Base-by-base conservation (phyloP, 106 monocot genomes). In the Allium sativum region DNA sequence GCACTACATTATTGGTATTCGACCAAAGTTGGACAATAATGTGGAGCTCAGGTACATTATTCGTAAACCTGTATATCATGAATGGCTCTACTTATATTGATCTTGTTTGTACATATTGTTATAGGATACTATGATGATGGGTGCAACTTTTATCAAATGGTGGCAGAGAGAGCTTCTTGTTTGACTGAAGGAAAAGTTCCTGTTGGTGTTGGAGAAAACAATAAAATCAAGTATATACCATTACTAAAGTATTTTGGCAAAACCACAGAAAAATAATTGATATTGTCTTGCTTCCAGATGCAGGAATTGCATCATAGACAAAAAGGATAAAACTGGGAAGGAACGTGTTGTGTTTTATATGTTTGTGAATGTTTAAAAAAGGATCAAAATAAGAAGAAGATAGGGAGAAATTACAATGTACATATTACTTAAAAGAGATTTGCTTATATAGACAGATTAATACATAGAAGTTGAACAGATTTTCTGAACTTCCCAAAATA, bases 111-210 rank as follows among this genome's bases (percentile, higher is more conserved):
- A 31, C 31, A 31, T 5, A 31, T 1, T 5, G 5, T 31, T 31
- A 31, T 72, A 86, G 85, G 82, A 86, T 44, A 82, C 84, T 18
- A 82, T 90, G 90, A 79, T 90, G 82, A 86, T 90, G 85, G 85
- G 85, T 44, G 90, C 90, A 45, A 90, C 52, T 90, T 64, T 62
- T 90, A 90, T 48, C 80, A 90, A 62, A 90, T 82, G 62, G 90
- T 82, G 63, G 63, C 62, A 46, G 90, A 90, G 69, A 82, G 79
- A 75, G 77, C 72, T 46, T 57, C 72, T 40, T 20, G 51, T 50
- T 57, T 80, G 48, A 73, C 66, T 17, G 61, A 63, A 7, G 86
- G 83, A 22, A 82, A 85, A 60, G 82, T 91, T 55, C 85, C 90
- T 6, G 55, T 91, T 67, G 90, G 86, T 52, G 73, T 91, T 48